Conservation (phyloP, 164 flowering plant species). For the Amborella trichopoda region DNA sequence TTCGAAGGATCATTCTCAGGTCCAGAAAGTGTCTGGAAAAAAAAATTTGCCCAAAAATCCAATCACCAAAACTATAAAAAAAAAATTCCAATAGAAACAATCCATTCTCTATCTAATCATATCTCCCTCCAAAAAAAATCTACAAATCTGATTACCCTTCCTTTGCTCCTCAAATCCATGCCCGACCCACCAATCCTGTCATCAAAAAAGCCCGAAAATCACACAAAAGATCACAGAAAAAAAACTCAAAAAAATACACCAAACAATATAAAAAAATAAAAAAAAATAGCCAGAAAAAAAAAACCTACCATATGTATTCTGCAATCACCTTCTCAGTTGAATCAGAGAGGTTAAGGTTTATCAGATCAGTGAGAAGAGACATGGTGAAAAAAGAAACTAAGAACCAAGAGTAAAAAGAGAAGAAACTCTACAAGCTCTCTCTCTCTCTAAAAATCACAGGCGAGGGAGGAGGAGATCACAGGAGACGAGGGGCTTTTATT, state of each 20-base stretch:
- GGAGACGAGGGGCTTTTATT: no score
- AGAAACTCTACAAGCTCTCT: no score
- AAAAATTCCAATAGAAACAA: neutral
- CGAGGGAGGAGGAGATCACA: no score
- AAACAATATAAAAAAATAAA: neutral
- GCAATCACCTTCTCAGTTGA: slow-evolving; percentile 51
- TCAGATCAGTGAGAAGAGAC: slow-evolving; percentile 53
- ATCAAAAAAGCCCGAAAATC: neutral
- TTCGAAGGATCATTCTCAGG: slow-evolving; percentile 17
- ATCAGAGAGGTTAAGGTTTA: slow-evolving; percentile 57
- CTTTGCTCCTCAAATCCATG: slow-evolving; percentile 64
- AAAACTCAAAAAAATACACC: neutral
- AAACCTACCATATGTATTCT: slow-evolving; percentile 64
- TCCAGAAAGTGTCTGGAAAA: slow-evolving; percentile 13
- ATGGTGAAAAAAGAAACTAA: no score
- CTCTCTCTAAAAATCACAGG: no score
- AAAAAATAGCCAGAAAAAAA: neutral
- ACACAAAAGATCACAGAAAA: neutral
- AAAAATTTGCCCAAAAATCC: neutral
- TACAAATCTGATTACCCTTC: slow-evolving; percentile 23
- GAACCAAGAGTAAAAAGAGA: no score
- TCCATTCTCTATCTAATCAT: no score
- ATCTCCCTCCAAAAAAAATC: neutral
- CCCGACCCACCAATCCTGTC: slow-evolving; percentile 67
- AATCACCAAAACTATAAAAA: neutral